Conservation (phyloP, 2,329 filamentous ascomycete genomes). For the Teratosphaeria epicoccoides region DNA sequence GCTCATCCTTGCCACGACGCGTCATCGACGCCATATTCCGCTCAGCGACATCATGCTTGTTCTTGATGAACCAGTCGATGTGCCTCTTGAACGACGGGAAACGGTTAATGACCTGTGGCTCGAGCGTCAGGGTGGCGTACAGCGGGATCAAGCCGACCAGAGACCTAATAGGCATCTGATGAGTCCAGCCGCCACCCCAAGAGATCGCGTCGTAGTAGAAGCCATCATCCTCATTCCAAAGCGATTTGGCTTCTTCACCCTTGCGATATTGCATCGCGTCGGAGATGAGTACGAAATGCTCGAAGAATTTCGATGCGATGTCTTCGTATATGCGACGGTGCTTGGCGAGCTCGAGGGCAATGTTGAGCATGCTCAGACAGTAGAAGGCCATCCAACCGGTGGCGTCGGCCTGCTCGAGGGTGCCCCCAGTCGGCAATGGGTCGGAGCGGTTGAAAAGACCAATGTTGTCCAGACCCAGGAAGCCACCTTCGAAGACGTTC, state of each 20-base stretch:
- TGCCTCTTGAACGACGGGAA: constrained; percentile 89
- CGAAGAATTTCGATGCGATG: constrained; percentile 95
- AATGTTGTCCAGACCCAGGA: constrained; percentile 93
- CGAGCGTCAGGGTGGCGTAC: constrained; percentile 82
- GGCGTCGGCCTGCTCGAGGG: constrained; percentile 91
- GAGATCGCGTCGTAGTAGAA: constrained; percentile 99
- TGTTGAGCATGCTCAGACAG: constrained; percentile 93
- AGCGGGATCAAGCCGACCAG: constrained; percentile 89
- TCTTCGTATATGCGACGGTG: constrained; percentile 93
- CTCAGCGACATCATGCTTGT: constrained; percentile 75
- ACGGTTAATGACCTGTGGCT: constrained; percentile 85
- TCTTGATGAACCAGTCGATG: constrained; percentile 86
- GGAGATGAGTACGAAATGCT: constrained; percentile 95
- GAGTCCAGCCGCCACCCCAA: constrained; percentile 85
- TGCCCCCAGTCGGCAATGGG: constrained; percentile 82
- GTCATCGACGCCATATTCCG: constrained; percentile 91
- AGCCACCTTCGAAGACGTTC: constrained; percentile 94
- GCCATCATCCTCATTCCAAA: constrained; percentile 94
- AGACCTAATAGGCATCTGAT: constrained; percentile 84
- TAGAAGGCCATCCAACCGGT: constrained; percentile 99
- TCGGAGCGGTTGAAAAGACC: constrained; percentile 95
- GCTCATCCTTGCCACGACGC: constrained; percentile 79
- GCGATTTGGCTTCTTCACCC: constrained; percentile 62
- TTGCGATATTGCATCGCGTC: constrained; percentile 78
- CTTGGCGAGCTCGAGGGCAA: constrained; percentile 87